Evolutionary conservation across 1,284 basidiomycete genomes (phyloP), one percentile per base, ranked within the genome.

Genomic region (Boletellus sp.): DNA sequence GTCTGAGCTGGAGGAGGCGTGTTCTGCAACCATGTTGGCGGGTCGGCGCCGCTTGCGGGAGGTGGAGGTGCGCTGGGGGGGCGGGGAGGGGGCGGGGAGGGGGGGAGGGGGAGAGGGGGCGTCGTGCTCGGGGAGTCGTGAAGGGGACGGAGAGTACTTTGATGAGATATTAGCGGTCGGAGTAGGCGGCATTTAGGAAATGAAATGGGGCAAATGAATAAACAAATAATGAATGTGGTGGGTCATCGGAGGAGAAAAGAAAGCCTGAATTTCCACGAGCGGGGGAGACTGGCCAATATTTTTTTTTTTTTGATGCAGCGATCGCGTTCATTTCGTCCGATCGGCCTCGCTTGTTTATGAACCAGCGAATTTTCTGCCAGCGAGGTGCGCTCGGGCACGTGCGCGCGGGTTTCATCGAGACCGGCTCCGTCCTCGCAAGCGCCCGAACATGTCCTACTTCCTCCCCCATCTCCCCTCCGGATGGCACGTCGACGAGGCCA

Each of bases 401-500:
- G 39, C 29, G 1, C 11, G 9, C 27, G 8, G 9, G 39, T 41
- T 38, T 38, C 37, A 38, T 11, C 23, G n/a, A n/a, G n/a, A n/a
- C n/a, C 27, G 27, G 27, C 11, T 29, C 27, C 27, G 27, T 26
- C n/a, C n/a, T n/a, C 27, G 27, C 27, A 14, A 29, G 10, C 14
- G 14, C 4, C 14, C 13, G 22, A 25, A 13, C 49, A 88, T 88
- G 85, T 88, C 85, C 19, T 89, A 88, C 67, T 94, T 95, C 67
- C 80, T 95, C 4, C 91, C 92, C 0, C 89, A 93, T 60, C 79
- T 99, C 17, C 91, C 92, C 14, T 92, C 91, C 54, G 94, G 94
- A 44, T 95, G 93, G 94, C 94, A 96, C 64, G 94, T 96, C 54
- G 94, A 96, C 65, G 92, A 97, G 68, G 94, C 95, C 5, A 98